phyloP scores from a whole-genome alignment of 2,329 filamentous ascomycete species.

The Curvularia verruculosa region DNA sequence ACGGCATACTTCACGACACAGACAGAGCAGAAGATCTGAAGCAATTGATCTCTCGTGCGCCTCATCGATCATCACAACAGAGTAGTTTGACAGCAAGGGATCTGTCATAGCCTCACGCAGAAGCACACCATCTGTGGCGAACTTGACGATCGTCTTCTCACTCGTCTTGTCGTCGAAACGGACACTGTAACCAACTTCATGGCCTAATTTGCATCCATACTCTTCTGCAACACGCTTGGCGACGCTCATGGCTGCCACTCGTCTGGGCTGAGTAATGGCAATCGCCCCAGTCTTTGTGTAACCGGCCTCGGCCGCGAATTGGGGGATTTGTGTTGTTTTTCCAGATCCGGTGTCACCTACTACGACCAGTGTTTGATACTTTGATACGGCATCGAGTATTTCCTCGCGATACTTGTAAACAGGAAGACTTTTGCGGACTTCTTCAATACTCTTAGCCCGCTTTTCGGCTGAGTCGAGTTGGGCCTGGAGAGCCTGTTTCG shows the following conservation, averaged over 20 bases:
- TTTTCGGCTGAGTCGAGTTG: slow-evolving; percentile 88
- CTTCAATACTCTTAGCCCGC: slow-evolving; percentile 85
- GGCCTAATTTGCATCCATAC: slow-evolving; percentile 81
- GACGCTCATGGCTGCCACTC: slow-evolving; percentile 97
- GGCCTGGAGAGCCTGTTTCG: slow-evolving; percentile 78
- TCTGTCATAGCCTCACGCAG: slow-evolving; percentile 86
- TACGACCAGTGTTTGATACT: slow-evolving; percentile 87
- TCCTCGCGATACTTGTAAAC: slow-evolving; percentile 76
- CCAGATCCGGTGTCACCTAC: slow-evolving; percentile 94
- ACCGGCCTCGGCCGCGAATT: slow-evolving; percentile 78
- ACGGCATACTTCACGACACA: slow-evolving; percentile 86
- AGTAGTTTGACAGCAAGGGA: slow-evolving; percentile 80
- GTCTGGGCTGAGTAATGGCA: slow-evolving; percentile 90
- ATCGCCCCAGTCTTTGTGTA: slow-evolving; percentile 72
- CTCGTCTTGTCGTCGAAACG: slow-evolving; percentile 87
- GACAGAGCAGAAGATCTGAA: slow-evolving; percentile 85
- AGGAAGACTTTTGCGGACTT: slow-evolving; percentile 86
- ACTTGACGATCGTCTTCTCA: slow-evolving; percentile 90
- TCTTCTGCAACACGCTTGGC: slow-evolving; percentile 96
- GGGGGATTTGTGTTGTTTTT: slow-evolving; percentile 93
- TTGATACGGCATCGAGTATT: slow-evolving; percentile 82
- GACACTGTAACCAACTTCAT: slow-evolving; percentile 92
- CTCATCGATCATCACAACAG: slow-evolving; percentile 94
- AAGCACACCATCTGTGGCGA: slow-evolving; percentile 99
- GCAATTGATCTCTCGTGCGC: slow-evolving; percentile 92